phyloP scores from a whole-genome alignment of 2,329 filamentous ascomycete species.

The Phoma sp. region DNA sequence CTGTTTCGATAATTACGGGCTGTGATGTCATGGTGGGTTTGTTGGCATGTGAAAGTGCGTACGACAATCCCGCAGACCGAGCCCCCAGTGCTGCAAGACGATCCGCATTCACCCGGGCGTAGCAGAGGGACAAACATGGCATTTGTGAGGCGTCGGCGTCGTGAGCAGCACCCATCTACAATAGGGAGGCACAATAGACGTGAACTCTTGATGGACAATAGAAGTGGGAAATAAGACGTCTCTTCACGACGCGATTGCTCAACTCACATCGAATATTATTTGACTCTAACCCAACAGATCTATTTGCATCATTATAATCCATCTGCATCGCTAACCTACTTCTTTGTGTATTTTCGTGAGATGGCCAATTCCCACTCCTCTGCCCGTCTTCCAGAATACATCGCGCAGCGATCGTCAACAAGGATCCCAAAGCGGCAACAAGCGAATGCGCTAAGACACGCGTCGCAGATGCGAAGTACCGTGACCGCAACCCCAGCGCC shows the following conservation, averaged over 20 bases:
- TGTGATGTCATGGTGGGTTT: slow-evolving; percentile 32
- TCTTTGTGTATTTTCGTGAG: too few relatives aligned
- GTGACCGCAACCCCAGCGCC: slow-evolving; percentile 14
- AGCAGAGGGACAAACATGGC: not conserved
- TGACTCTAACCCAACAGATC: too few relatives aligned
- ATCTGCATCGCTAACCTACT: too few relatives aligned
- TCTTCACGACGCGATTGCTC: too few relatives aligned
- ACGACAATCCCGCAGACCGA: not conserved
- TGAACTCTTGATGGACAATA: too few relatives aligned
- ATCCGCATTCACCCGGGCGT: not conserved
- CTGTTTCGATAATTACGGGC: slow-evolving; percentile 17
- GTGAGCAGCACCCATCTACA: not conserved
- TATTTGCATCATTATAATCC: too few relatives aligned
- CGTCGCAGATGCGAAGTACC: not conserved
- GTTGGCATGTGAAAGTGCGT: slow-evolving; percentile 29
- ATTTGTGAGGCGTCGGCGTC: not conserved
- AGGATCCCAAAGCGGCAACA: slow-evolving; percentile 1
- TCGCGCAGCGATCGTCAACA: slow-evolving; percentile 1
- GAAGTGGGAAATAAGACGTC: too few relatives aligned
- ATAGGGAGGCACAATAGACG: too few relatives aligned
- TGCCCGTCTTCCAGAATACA: too few relatives aligned
- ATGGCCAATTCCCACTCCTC: too few relatives aligned
- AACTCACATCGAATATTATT: too few relatives aligned
- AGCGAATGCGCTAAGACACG: slow-evolving; percentile 11
- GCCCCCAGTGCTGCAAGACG: not conserved